Conservation (phyloP, 139 green algal species). For the Astrephomene gubernaculifera region DNA sequence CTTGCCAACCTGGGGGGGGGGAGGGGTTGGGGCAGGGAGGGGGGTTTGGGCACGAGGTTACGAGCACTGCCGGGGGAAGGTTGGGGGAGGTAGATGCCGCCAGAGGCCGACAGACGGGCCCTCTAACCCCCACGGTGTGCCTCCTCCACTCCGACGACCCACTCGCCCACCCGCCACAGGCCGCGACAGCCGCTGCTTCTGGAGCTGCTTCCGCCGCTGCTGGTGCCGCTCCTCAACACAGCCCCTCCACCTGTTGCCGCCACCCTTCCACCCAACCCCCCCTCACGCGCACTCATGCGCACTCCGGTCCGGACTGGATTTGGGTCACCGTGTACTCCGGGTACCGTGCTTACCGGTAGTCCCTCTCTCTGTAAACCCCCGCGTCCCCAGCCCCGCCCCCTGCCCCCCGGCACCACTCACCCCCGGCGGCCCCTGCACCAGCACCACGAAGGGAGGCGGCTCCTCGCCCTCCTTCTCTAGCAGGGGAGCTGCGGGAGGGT, state of each 20-base stretch:
- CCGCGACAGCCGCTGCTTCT: too few species aligned
- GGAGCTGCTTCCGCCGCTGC: too few species aligned
- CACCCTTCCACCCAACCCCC: too few species aligned
- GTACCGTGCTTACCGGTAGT: too few species aligned
- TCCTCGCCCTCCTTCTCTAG: conserved; percentile 79
- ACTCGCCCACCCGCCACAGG: too few species aligned
- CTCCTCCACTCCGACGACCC: not conserved
- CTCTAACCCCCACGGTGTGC: not conserved
- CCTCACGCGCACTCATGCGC: too few species aligned
- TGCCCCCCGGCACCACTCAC: conserved; percentile 26
- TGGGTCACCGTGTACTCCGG: too few species aligned
- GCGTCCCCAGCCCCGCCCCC: too few species aligned
- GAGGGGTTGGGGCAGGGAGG: not conserved
- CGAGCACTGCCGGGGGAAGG: not conserved
- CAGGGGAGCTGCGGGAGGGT: conserved; percentile 80
- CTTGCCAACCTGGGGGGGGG: conserved; percentile 85
- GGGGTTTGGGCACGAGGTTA: not conserved
- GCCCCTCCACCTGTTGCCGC: too few species aligned
- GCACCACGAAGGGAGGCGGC: conserved; percentile 92
- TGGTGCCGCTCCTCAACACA: too few species aligned
- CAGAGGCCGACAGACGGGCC: not conserved
- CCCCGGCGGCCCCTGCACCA: conserved; percentile 94
- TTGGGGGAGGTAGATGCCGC: not conserved
- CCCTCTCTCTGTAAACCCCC: too few species aligned
- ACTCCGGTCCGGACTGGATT: too few species aligned